Evolutionary conservation across 495 filamentous ascomycete species (phyloP), one percentile per base, ranked within the genome.

Genomic region (Penicillium salamii): DNA sequence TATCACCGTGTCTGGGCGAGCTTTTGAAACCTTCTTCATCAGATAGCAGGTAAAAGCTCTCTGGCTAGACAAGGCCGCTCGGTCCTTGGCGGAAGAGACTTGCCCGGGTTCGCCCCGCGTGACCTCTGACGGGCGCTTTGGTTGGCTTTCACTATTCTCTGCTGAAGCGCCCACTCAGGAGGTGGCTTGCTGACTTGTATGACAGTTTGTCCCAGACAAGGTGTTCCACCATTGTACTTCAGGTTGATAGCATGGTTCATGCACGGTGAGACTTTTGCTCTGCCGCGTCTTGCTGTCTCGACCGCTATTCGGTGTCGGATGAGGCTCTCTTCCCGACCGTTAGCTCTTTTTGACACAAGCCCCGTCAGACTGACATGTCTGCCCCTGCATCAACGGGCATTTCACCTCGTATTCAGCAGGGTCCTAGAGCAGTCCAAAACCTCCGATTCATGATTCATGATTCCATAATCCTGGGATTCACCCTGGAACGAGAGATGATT

Each of bases 131-230:
- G 15, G 9, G 12, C 11, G 3, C 7, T 23, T 26, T 46, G 31
- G 29, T 28, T 24, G 20, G 38, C 40, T 17, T 11, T 42, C 21
- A 6, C 12, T 23, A 14, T 14, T 33, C 23, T 20, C 36, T 33
- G 32, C 7, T 38, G 26, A 44, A n/a, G 54, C 49, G 44, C 54
- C 49, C n/a, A n/a, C 31, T 38, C 55, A 26, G 26, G 2, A 17
- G 29, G 23, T 32, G 28, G 14, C 21, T 17, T 18, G 53, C 50
- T 62, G 59, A 62, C 56, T 47, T 57, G 53, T 56, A 42, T 46
- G 47, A 54, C 37, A 54, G 45, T 14, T 41, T 7, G 21, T 13
- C n/a, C 32, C 7, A 15, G 18, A 41, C 18, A 31, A 17, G 5
- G 13, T n/a, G 12, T 26, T 17, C 7, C 17, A 18, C 18, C 31